Conservation (phyloP, 2,329 filamentous ascomycete species). For the Zymoseptoria crescenta region DNA sequence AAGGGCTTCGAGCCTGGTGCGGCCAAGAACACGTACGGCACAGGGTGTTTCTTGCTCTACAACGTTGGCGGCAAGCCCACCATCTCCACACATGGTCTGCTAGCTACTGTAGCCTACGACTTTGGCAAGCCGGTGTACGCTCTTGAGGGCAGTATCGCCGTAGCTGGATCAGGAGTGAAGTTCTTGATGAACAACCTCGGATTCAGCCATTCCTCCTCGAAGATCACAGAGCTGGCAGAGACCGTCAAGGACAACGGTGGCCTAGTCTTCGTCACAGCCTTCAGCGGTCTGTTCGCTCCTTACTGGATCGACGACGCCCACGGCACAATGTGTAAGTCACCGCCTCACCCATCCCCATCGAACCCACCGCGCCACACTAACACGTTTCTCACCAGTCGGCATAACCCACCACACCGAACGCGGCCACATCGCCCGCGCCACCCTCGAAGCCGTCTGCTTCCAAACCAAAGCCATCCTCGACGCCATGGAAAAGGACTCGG, state of each 20-base stretch:
- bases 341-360: not conserved
- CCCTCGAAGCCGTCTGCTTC: conserved; percentile 84
- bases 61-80: conserved; percentile 81
- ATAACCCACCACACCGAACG: conserved; percentile 62
- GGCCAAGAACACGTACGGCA: conserved; percentile 89
- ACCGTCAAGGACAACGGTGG: conserved; percentile 70
- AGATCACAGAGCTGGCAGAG: conserved; percentile 57
- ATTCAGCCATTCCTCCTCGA: conserved; percentile 55
- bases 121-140: conserved; percentile 68
- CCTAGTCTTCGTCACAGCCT: conserved; percentile 79
- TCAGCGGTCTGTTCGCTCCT: conserved; percentile 82
- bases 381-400: conserved; percentile 16
- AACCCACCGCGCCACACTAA: not conserved
- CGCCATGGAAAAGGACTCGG: conserved; percentile 82
- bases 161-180: conserved; percentile 65
- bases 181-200: conserved; percentile 50
- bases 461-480: conserved; percentile 91
- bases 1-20: conserved; percentile 67
- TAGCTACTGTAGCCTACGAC: conserved; percentile 83
- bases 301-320: conserved; percentile 94
- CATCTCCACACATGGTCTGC: conserved; percentile 71
- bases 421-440: conserved; percentile 84
- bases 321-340: conserved; percentile 65
- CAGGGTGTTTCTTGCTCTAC: conserved; percentile 81
- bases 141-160: conserved; percentile 71